Conservation (phyloP, 495 filamentous ascomycete species). For the Antarctomyces pellizariae region DNA sequence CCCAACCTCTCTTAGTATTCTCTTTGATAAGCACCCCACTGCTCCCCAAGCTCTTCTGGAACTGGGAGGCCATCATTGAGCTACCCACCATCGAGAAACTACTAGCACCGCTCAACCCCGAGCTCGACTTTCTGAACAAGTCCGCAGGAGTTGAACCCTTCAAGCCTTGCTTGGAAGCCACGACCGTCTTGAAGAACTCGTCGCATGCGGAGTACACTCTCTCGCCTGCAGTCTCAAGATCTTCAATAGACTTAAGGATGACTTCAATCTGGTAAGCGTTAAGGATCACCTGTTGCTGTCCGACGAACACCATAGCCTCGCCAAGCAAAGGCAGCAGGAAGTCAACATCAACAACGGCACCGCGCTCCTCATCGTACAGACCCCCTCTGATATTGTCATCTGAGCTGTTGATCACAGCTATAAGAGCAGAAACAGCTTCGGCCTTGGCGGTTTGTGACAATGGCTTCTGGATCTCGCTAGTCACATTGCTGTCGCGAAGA, state of each 20-base stretch:
- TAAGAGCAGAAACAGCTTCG: conserved; percentile 45
- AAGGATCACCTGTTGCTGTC: conserved; percentile 25
- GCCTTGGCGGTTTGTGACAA: conserved; percentile 22
- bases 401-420: conserved; percentile 59
- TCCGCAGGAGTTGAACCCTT: conserved; percentile 33
- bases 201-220: conserved; percentile 46
- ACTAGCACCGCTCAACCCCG: conserved; percentile 27
- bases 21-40: conserved; percentile 32
- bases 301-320: conserved; percentile 46
- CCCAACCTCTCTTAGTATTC: conserved; percentile 45
- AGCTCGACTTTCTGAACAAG: conserved; percentile 43
- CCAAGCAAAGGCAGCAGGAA: conserved; percentile 64
- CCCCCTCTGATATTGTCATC: conserved; percentile 76
- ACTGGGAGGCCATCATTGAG: conserved; percentile 41
- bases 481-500: conserved; percentile 42
- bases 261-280: conserved; percentile 43
- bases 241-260: conserved; percentile 60
- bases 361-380: conserved; percentile 53
- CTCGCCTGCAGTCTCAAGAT: conserved; percentile 50
- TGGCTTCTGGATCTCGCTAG: conserved; percentile 9
- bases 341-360: conserved; percentile 65
- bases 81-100: conserved; percentile 49
- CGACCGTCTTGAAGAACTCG: conserved; percentile 38
- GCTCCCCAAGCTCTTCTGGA: conserved; percentile 29
- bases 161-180: conserved; percentile 21